A percentile compares a stretch with the other conserved stretches of the same genome.
Conservation (phyloP, 2,329 filamentous ascomycete genomes). For the Aquanectria penicillioides region DNA sequence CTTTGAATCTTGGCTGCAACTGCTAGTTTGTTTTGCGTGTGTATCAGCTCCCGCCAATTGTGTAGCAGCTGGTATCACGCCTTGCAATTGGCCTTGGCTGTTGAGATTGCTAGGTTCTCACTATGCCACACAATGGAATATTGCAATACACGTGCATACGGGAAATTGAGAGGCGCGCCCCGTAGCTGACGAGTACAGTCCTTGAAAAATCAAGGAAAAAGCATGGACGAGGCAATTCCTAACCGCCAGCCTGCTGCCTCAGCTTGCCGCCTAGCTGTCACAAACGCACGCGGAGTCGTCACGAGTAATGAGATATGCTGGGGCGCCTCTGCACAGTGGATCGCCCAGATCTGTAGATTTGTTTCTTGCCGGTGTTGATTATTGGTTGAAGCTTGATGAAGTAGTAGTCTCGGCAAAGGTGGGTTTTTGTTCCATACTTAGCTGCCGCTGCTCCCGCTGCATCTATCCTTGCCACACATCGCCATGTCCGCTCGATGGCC, state of each 20-base stretch:
- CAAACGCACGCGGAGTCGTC: not conserved
- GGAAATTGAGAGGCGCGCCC: not conserved
- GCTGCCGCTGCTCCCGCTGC: slow-evolving; percentile 18
- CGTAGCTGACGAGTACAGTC: not conserved
- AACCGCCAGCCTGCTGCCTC: not conserved
- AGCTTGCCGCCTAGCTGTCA: not conserved
- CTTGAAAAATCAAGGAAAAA: not conserved
- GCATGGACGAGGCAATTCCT: not conserved
- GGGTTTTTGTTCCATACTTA: slow-evolving; percentile 1
- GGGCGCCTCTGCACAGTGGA: not conserved
- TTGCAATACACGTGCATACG: not conserved
- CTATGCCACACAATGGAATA: too few species aligned
- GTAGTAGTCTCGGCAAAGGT: slow-evolving; percentile 2
- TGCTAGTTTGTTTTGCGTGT: too few species aligned
- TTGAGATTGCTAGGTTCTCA: too few species aligned
- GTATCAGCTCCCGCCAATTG: too few species aligned
- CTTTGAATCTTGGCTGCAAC: too few species aligned
- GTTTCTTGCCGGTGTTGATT: not conserved
- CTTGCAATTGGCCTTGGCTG: too few species aligned
- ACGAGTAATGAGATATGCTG: not conserved
- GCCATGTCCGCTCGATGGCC: not conserved
- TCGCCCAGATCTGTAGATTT: slow-evolving; percentile 17
- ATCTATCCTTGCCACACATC: not conserved
- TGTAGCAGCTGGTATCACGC: too few species aligned
- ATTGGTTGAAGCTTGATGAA: not conserved